phyloP scores from a whole-genome alignment of 257 asterid species.

The Solanum dulcamara region DNA sequence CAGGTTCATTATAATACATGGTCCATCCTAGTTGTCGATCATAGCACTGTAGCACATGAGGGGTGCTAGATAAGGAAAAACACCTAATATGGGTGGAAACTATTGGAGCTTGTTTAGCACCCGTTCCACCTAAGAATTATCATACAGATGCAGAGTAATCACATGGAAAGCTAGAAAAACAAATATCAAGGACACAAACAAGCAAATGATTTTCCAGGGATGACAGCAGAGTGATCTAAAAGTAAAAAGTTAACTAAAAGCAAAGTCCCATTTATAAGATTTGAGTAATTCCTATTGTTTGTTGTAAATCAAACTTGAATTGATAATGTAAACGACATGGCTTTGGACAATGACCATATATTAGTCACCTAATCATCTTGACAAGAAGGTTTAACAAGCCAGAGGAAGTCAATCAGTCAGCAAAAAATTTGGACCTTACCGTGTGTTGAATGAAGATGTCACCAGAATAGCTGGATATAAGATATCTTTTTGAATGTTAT shows the following conservation, averaged over 20 bases:
- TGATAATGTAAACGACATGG: not conserved
- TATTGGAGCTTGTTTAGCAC: not conserved
- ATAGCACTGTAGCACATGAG: not conserved
- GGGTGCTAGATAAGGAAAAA: not conserved
- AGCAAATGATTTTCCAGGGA: not conserved
- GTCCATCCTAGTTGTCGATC: not conserved
- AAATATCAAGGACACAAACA: not conserved
- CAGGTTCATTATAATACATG: not conserved
- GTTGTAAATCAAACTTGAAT: not conserved
- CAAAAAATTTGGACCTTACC: conserved; percentile 26
- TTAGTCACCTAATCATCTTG: not conserved
- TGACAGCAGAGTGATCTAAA: not conserved
- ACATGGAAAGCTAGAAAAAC: not conserved
- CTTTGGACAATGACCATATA: not conserved
- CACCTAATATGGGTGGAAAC: not conserved
- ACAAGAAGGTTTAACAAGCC: not conserved
- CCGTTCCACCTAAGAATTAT: not conserved
- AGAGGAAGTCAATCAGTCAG: not conserved
- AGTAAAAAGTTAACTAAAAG: not conserved
- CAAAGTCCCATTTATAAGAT: not conserved
- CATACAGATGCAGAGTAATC: not conserved
- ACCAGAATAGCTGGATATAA: conserved; percentile 63
- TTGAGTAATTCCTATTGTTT: not conserved
- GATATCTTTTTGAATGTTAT: conserved; percentile 54
- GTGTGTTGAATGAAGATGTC: conserved; percentile 62